Conservation (phyloP, 2,329 filamentous ascomycete genomes). For the Orbilia brochopaga region DNA sequence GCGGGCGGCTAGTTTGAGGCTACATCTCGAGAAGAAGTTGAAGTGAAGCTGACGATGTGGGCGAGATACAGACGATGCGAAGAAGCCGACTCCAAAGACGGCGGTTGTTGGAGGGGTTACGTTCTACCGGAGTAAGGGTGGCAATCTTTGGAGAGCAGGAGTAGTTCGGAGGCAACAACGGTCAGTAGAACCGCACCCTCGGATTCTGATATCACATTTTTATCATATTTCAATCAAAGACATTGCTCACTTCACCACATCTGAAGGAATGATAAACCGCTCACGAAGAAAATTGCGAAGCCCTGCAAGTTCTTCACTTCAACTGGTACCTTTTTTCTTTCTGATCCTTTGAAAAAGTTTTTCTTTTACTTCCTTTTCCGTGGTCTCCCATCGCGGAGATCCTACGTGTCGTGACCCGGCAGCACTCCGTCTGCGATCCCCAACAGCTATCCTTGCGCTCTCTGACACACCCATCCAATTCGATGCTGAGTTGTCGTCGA, state of each 20-base stretch:
- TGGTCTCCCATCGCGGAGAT: constrained; percentile 58
- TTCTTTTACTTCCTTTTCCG: constrained; percentile 20
- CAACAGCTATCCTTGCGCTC: constrained; percentile 44
- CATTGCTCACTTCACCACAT: constrained; percentile 41
- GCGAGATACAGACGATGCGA: constrained; percentile 58
- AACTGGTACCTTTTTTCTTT: constrained; percentile 63
- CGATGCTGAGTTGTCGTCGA: constrained; percentile 48
- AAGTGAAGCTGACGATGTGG: constrained; percentile 32
- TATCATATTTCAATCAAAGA: constrained; percentile 11
- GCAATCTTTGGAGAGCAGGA: constrained; percentile 80
- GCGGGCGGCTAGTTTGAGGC: constrained; percentile 13
- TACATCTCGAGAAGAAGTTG: constrained; percentile 3
- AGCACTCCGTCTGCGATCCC: constrained; percentile 44
- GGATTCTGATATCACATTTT: constrained; percentile 38
- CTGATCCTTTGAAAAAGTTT: constrained; percentile 52
- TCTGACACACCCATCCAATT: constrained; percentile 28
- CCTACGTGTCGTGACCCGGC: constrained; percentile 50
- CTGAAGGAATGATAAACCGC: constrained; percentile 52
- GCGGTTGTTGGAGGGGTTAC: constrained; percentile 75
- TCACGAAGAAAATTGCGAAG: constrained; percentile 70
- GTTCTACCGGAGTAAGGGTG: constrained; percentile 84
- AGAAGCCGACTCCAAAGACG: constrained; percentile 75
- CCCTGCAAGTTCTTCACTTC: constrained; percentile 71
- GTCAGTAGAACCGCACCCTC: constrained; percentile 38
- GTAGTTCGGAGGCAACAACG: constrained; percentile 74